Conservation (phyloP, 208 protist species). For the Crithidia expoeki region DNA sequence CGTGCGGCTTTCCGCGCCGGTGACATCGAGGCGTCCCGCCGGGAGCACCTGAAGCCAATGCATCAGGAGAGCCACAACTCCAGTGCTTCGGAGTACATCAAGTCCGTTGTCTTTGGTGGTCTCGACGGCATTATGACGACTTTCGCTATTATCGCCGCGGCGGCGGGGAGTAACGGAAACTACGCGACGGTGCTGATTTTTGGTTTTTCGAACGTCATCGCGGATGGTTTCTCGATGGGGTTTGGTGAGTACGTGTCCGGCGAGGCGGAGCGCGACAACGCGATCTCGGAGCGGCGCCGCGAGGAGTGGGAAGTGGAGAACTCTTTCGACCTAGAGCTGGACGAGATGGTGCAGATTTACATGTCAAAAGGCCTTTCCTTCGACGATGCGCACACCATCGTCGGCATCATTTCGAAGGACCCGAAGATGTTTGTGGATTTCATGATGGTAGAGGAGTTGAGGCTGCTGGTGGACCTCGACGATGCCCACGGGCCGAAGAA, state of each 20-base stretch:
- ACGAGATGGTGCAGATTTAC: constrained; percentile 96
- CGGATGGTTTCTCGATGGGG: constrained; percentile 95
- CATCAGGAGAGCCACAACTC: constrained; percentile 83
- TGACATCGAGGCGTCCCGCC: constrained; percentile 79
- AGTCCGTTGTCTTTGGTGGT: constrained; percentile 94
- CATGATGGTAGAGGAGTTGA: constrained; percentile 96
- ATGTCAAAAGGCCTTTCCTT: constrained; percentile 89
- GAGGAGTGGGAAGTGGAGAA: constrained; percentile 96
- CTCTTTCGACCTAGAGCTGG: constrained; percentile 91
- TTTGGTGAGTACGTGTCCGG: constrained; percentile 94
- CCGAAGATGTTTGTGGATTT: constrained; percentile 94
- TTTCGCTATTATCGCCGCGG: constrained; percentile 94
- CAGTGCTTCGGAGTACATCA: constrained; percentile 92
- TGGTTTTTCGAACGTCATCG: constrained; percentile 95
- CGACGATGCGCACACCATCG: constrained; percentile 90
- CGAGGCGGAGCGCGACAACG: constrained; percentile 92
- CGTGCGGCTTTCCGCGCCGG: constrained; percentile 58
- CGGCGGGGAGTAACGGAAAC: constrained; percentile 86
- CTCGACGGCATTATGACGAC: constrained; percentile 96
- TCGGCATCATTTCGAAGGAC: constrained; percentile 94
- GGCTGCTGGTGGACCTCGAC: constrained; percentile 82
- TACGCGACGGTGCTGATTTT: constrained; percentile 89
- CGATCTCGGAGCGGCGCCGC: constrained; percentile 77
- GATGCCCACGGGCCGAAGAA: constrained; percentile 80
- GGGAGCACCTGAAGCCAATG: constrained; percentile 82